Evolutionary conservation across 2,329 filamentous ascomycete species (phyloP).

Genomic region (Hymenoscyphus occultus): DNA sequence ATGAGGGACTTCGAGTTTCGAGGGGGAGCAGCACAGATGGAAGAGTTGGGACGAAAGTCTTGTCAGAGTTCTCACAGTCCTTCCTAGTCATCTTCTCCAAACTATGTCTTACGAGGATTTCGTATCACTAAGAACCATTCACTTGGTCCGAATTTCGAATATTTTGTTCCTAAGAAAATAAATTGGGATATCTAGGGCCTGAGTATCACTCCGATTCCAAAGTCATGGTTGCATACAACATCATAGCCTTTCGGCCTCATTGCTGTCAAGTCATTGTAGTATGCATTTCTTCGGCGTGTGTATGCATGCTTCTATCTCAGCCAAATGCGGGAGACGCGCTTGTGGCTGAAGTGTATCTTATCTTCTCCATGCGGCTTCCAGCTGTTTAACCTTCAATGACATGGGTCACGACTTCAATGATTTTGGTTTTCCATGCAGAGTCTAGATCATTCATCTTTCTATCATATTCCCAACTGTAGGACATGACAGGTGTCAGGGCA

Average conservation of each 20-base stretch:
- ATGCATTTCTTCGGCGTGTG: not conserved
- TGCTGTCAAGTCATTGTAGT: not conserved
- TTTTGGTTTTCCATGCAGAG: not conserved
- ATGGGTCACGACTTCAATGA: not conserved
- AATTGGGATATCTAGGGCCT: not conserved
- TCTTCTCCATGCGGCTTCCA: not conserved
- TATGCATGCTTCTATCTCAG: not conserved
- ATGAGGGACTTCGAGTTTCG: not conserved
- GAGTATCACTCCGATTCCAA: not conserved
- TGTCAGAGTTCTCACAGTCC: not conserved
- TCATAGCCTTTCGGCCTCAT: not conserved
- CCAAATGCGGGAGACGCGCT: not conserved
- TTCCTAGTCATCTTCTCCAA: not conserved
- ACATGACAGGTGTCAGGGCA: not conserved
- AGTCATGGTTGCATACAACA: not conserved
- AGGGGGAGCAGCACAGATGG: not conserved
- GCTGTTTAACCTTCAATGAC: not conserved
- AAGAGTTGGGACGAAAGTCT: not conserved
- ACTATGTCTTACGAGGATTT: not conserved
- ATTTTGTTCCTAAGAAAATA: not conserved
- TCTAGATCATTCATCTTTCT: not conserved
- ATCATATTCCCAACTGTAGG: not conserved
- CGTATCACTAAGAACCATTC: not conserved
- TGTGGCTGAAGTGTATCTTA: not conserved
- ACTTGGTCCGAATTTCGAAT: not conserved